These are phyloP conservation scores for Phytophthora lateralis DNA, from an alignment of 352 stramenopile genomes.

Conservation along the genomic window DNA sequence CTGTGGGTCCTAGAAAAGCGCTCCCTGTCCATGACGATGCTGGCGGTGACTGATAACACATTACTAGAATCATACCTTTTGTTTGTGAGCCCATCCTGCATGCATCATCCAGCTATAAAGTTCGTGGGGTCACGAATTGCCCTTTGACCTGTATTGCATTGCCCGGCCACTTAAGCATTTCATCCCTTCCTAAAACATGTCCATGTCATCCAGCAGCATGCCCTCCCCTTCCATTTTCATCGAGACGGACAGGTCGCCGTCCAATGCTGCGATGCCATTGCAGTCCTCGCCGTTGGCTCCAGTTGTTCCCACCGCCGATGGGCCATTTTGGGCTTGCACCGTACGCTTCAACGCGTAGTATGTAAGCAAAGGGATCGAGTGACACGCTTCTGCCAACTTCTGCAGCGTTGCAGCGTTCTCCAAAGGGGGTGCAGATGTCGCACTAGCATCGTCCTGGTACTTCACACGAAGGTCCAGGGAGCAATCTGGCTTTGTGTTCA, in stretches of 20 bases:
- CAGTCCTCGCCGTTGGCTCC: slow-evolving; percentile 59
- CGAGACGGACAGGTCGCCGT: slow-evolving; percentile 69
- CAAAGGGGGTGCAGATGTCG: slow-evolving; percentile 29
- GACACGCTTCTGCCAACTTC: slow-evolving; percentile 57
- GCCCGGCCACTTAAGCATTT: no score
- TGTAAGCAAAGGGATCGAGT: slow-evolving; percentile 81
- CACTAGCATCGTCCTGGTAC: slow-evolving; percentile 43
- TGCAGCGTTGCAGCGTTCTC: slow-evolving; percentile 53
- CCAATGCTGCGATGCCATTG: slow-evolving; percentile 75
- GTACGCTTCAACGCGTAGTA: slow-evolving; percentile 77
- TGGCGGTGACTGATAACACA: slow-evolving; percentile 23
- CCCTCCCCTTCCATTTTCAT: slow-evolving; percentile 88
- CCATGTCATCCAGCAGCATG: slow-evolving; percentile 88
- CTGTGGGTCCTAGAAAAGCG: slow-evolving; percentile 33
- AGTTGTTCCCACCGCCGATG: slow-evolving; percentile 19
- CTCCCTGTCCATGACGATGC: slow-evolving; percentile 23
- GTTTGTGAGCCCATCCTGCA: slow-evolving; percentile 5
- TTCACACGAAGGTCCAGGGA: slow-evolving; percentile 71
- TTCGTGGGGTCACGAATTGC: background rate
- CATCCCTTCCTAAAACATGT: slow-evolving; percentile 67
- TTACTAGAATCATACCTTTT: slow-evolving; percentile 16
- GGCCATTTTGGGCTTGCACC: slow-evolving; percentile 48
- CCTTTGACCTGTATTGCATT: background rate
- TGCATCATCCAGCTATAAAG: background rate
- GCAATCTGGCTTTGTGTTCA: slow-evolving; percentile 67